These are phyloP conservation scores for Komagataella kurtzmanii DNA, from an alignment of 805 yeast species.

Conservation along the genomic window DNA sequence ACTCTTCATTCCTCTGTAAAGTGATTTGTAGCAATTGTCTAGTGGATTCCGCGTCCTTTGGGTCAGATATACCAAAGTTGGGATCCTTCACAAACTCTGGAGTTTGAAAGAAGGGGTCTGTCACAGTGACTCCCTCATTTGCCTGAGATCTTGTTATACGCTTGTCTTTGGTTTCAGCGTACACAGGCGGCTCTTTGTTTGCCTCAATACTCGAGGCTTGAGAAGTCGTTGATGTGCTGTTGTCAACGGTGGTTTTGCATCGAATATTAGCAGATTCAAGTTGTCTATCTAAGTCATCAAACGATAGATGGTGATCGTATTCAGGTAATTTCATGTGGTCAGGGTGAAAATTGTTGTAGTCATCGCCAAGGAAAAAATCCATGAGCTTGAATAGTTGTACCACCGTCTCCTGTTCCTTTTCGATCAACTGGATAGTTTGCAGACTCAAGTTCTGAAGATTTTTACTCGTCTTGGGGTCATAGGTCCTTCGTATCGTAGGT, in stretches of 20 bases:
- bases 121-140: slow-evolving; percentile 5
- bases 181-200: slow-evolving; percentile 6
- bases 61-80: slow-evolving; percentile 30
- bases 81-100: slow-evolving; percentile 38
- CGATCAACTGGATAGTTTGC: slow-evolving; percentile 67
- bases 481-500: slow-evolving; percentile 56
- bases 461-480: slow-evolving; percentile 27
- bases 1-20: slow-evolving; percentile 77
- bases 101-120: slow-evolving; percentile 54
- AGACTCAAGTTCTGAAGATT: slow-evolving; percentile 49
- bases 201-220: slow-evolving; percentile 4
- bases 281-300: slow-evolving; percentile 13
- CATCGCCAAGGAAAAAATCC: slow-evolving; percentile 79
- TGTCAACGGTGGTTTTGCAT: slow-evolving; percentile 7
- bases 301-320: slow-evolving; percentile 49
- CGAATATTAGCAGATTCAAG: slow-evolving; percentile 5
- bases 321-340: slow-evolving; percentile 50
- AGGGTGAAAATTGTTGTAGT: slow-evolving; percentile 53
- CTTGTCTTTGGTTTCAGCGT: slow-evolving; percentile 5
- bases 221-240: not conserved
- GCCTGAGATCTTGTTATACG: slow-evolving; percentile 7
- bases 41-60: slow-evolving; percentile 52
- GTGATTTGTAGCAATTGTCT: slow-evolving; percentile 68
- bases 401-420: slow-evolving; percentile 70
- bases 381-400: slow-evolving; percentile 57